Base-by-base conservation (phyloP, 371 early-diverging fungal genomes). In the Conidiobolus incongruus region DNA sequence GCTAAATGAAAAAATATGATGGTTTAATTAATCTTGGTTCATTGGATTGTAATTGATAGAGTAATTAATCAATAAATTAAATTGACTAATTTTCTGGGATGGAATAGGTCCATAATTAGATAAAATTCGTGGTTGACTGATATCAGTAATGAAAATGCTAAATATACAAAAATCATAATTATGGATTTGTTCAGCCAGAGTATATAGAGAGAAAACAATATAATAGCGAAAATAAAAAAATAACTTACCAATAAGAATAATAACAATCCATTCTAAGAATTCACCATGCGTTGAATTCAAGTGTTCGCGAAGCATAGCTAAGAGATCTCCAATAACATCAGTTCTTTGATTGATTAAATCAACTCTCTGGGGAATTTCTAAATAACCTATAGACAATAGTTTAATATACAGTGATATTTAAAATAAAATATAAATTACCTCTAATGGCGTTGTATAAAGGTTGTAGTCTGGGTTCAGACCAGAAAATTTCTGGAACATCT, bases 231-330 rank as follows among this genome's bases (percentile, higher is more conserved):
- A 31, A 32, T 12, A 17, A 11, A 16, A 16, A 13, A 16, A 16
- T 12, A 21, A 50, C 54, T 58, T 59, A 61, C 63, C 76, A 64
- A 79, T 82, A 20, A 81, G 56, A 54, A 80, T 70, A 41, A 80
- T 83, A 1, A 83, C 77, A 47, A 83, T 78, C 79, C 81, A 78
- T 52, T 84, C 83, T 29, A 82, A 55, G 35, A 75, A 72, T 50
- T 81, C 83, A 65, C 66, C 66, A 50, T 76, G 76, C 8, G 71
- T 68, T 23, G 72, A 72, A 32, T 68, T 76, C 50, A 73, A 47
- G 45, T 87, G 85, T 28, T 83, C 81, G 42, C 77, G 78, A 26
- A 87, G 56, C 83, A 87, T 84, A 32, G 83, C 84, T 47, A 88
- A 56, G 41, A 87, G 51, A 52, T 88, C 86, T 45, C 60, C 52